Evolutionary conservation across 495 filamentous ascomycete species (phyloP).

Genomic region (Rhizodiscina lignyota): DNA sequence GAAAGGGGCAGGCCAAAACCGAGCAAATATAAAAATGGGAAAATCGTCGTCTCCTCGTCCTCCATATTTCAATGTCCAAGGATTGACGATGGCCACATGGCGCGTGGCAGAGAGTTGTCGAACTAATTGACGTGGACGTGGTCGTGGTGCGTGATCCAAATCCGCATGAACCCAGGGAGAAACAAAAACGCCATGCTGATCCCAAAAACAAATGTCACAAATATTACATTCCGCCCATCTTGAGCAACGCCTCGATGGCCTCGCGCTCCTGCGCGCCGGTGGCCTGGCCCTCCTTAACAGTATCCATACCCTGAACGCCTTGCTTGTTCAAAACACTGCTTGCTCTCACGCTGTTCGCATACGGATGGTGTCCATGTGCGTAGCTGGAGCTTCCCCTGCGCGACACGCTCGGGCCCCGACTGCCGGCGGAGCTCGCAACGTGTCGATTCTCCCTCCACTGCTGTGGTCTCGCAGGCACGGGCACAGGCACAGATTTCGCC

Average conservation of each 20-base stretch:
- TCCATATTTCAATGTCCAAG: no score
- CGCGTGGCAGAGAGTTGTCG: no score
- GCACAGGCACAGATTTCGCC: slow-evolving; percentile 1
- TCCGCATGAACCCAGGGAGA: no score
- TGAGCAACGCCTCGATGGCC: slow-evolving; percentile 68
- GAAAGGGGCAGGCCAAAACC: no score
- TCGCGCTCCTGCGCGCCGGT: slow-evolving; percentile 57
- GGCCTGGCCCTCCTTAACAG: slow-evolving; percentile 23
- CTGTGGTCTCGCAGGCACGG: slow-evolving; percentile 3
- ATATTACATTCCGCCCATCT: slow-evolving; percentile 65
- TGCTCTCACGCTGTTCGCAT: background rate
- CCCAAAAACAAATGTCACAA: no score
- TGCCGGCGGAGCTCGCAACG: background rate
- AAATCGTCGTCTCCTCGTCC: no score
- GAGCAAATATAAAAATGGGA: no score
- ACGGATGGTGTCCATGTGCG: background rate
- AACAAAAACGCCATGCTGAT: no score
- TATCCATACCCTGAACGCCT: no score
- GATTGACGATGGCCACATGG: no score
- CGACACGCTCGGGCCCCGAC: background rate
- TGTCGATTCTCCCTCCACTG: slow-evolving; percentile 2
- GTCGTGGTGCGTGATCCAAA: no score
- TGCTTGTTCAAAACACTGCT: background rate
- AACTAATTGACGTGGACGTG: no score
- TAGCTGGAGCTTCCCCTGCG: background rate